A percentile compares a stretch with the other conserved stretches of the same genome.
Conservation (phyloP, 768 basidiomycete genomes). For the Tricholoma bakamatsutake region DNA sequence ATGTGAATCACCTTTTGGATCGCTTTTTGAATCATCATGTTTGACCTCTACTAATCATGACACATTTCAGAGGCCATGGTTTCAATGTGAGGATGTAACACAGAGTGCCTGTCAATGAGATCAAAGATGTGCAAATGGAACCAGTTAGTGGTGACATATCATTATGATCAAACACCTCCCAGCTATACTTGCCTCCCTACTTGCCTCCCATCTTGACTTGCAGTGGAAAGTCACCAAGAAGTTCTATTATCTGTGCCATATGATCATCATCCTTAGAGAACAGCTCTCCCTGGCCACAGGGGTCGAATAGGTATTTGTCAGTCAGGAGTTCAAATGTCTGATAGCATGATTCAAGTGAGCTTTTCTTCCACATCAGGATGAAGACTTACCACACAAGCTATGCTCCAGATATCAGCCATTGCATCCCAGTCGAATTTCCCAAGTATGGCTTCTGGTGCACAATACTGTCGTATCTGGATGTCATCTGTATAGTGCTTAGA, state of each 20-base stretch:
- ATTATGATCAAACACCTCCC: constrained; percentile 75
- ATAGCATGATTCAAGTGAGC: neutral
- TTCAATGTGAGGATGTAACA: constrained; percentile 72
- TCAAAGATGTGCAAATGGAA: neutral
- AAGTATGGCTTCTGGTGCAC: constrained; percentile 89
- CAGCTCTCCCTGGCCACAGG: constrained; percentile 71
- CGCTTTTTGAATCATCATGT: no score
- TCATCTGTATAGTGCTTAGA: constrained; percentile 89
- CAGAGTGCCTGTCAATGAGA: constrained; percentile 43
- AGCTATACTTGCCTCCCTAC: constrained; percentile 79
- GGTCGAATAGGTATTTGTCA: constrained; percentile 90
- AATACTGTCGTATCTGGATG: constrained; percentile 95
- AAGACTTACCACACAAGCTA: constrained; percentile 74
- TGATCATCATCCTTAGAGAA: constrained; percentile 95
- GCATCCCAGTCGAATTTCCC: constrained; percentile 84
- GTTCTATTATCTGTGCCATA: constrained; percentile 91
- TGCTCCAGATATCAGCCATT: constrained; percentile 86
- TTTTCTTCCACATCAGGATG: no score
- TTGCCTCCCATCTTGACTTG: constrained; percentile 77
- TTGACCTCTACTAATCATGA: no score
- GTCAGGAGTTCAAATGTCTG: constrained; percentile 86
- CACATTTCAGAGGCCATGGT: constrained; percentile 75
- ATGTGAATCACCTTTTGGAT: no score
- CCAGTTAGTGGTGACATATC: constrained; percentile 33
- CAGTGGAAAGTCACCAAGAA: constrained; percentile 72